Conservation (phyloP, 2,329 filamentous ascomycete genomes). For the Penicillium sp. region DNA sequence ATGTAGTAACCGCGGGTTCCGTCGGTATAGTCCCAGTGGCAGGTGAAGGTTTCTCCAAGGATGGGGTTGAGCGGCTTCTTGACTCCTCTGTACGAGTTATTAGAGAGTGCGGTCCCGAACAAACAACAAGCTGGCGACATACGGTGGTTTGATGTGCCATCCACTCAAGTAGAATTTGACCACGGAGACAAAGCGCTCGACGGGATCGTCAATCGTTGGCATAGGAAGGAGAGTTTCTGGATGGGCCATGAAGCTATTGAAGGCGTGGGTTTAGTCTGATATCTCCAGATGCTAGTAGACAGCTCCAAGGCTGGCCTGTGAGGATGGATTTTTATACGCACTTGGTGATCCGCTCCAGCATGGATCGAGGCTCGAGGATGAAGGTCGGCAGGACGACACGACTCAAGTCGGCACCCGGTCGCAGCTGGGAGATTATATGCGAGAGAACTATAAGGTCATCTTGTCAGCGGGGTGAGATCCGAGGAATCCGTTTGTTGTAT, state of each 20-base stretch:
- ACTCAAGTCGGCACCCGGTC: slow-evolving; percentile 91
- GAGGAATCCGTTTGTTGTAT: background rate
- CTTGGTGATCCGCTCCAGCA: slow-evolving; percentile 99
- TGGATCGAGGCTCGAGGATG: slow-evolving; percentile 94
- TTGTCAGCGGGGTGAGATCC: slow-evolving; percentile 8
- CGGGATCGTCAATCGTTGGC: slow-evolving; percentile 80
- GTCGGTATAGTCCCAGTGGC: slow-evolving; percentile 91
- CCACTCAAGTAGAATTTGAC: slow-evolving; percentile 98
- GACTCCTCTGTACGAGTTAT: slow-evolving; percentile 66
- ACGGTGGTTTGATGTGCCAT: slow-evolving; percentile 98
- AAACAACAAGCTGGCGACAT: slow-evolving; percentile 42
- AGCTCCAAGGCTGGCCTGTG: background rate
- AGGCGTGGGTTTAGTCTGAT: background rate
- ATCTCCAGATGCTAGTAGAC: background rate
- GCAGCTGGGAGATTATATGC: slow-evolving; percentile 95
- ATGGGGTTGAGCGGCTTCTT: slow-evolving; percentile 98
- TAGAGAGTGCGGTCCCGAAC: background rate
- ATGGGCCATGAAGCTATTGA: slow-evolving; percentile 92
- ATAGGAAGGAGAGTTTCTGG: slow-evolving; percentile 92
- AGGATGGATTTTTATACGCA: slow-evolving; percentile 51
- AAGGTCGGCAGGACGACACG: slow-evolving; percentile 94
- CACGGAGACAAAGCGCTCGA: slow-evolving; percentile 86
- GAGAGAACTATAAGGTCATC: slow-evolving; percentile 66
- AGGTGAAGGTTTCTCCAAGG: slow-evolving; percentile 88
- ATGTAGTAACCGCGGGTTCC: slow-evolving; percentile 90